Evolutionary conservation across 768 basidiomycete genomes (phyloP).

Genomic region (Hemileccinum rubropunctum): DNA sequence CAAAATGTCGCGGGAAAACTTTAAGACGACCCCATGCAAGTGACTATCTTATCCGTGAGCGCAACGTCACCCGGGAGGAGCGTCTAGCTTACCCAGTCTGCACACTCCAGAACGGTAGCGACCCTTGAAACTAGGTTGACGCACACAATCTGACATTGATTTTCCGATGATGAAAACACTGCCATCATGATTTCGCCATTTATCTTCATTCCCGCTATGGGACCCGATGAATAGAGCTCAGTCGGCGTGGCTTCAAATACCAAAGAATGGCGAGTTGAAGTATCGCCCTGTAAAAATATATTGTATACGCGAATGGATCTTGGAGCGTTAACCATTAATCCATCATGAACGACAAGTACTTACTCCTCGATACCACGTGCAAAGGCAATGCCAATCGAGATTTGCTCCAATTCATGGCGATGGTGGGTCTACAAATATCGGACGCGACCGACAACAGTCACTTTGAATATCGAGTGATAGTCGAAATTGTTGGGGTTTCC

Average conservation of each 20-base stretch:
- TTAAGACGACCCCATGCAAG: constrained; percentile 14
- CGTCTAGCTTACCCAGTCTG: constrained; percentile 16
- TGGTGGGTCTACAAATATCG: constrained; percentile 36
- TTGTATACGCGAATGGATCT: constrained; percentile 27
- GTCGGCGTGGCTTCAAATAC: constrained; percentile 16
- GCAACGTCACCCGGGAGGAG: background rate
- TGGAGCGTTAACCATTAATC: background rate
- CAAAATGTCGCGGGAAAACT: constrained; percentile 10
- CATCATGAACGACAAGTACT: background rate
- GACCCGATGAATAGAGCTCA: constrained; percentile 17
- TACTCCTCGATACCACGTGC: constrained; percentile 17
- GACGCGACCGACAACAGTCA: constrained; percentile 30
- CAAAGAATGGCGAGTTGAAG: constrained; percentile 1
- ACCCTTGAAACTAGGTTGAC: constrained; percentile 16
- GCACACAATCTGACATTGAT: constrained; percentile 14
- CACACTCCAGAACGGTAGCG: constrained; percentile 13
- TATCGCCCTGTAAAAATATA: constrained; percentile 12
- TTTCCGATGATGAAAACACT: constrained; percentile 8
- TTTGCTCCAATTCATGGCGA: constrained; percentile 13
- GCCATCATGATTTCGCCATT: constrained; percentile 20
- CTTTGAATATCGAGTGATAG: constrained; percentile 26
- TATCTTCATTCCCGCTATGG: constrained; percentile 19
- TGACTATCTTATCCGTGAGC: constrained; percentile 10
- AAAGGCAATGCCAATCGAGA: constrained; percentile 22
- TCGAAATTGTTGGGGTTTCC: constrained; percentile 28